These are phyloP conservation scores for Podosphaera xanthii DNA, from an alignment of 2,329 filamentous ascomycete species.

Conservation along the genomic window DNA sequence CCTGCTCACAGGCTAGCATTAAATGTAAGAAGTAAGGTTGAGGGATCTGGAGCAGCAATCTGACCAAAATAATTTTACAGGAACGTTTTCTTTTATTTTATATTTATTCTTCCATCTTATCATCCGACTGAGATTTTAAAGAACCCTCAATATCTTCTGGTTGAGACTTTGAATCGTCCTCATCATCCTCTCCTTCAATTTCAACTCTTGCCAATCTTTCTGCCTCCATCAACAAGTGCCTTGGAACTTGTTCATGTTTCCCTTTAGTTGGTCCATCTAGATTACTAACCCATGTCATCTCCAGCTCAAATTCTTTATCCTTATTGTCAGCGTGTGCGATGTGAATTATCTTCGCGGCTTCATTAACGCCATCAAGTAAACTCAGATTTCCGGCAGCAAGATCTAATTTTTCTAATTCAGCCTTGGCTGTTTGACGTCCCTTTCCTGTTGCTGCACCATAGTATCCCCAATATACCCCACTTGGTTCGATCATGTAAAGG, in stretches of 20 bases:
- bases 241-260: constrained; percentile 78
- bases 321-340: constrained; percentile 97
- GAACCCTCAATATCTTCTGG: too few species aligned
- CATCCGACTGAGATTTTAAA: constrained; percentile 18
- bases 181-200: constrained; percentile 64
- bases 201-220: constrained; percentile 81
- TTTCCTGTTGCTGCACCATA: constrained; percentile 96
- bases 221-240: constrained; percentile 73
- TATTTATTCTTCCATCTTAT: constrained; percentile 75
- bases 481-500: constrained; percentile 98
- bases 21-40: too few species aligned
- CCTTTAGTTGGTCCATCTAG: constrained; percentile 75
- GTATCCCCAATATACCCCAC: constrained; percentile 95
- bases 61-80: too few species aligned
- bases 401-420: constrained; percentile 94
- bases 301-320: constrained; percentile 97
- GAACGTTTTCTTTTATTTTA: background rate
- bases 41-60: too few species aligned
- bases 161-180: constrained; percentile 43
- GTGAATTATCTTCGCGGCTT: constrained; percentile 92
- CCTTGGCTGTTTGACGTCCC: constrained; percentile 88
- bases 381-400: constrained; percentile 54
- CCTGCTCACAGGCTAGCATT: too few species aligned
- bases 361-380: constrained; percentile 74
- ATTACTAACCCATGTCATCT: constrained; percentile 95